Conservation (phyloP, 2,329 filamentous ascomycete species). For the Chaetomium strumarium region DNA sequence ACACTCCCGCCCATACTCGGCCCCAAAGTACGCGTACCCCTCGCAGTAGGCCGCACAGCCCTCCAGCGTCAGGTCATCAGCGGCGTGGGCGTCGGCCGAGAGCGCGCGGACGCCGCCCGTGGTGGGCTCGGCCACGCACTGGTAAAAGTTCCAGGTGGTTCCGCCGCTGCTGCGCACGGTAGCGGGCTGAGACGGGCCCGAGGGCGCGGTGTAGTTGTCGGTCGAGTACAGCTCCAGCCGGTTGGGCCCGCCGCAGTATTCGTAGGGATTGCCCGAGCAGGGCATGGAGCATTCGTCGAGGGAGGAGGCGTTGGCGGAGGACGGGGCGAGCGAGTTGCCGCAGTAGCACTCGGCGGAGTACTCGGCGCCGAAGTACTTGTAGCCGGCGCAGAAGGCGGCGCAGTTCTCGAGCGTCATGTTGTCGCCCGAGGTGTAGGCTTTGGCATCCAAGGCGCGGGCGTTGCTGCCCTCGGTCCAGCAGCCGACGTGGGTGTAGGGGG, state of each 20-base stretch:
- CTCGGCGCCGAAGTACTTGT: slow-evolving; percentile 45
- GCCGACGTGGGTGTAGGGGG: slow-evolving; percentile 39
- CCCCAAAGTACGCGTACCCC: slow-evolving; percentile 33
- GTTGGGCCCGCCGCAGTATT: slow-evolving; percentile 34
- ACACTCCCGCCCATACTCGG: slow-evolving; percentile 36
- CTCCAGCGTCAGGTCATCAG: slow-evolving; percentile 35
- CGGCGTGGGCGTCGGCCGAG: slow-evolving; percentile 25
- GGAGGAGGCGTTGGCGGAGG: slow-evolving; percentile 27
- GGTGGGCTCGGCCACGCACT: slow-evolving; percentile 35
- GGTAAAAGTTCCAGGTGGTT: slow-evolving; percentile 29
- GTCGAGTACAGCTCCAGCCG: slow-evolving; percentile 28
- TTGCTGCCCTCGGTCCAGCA: slow-evolving; percentile 43
- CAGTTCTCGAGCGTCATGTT: slow-evolving; percentile 45
- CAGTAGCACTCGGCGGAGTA: slow-evolving; percentile 48
- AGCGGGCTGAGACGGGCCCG: slow-evolving; percentile 29
- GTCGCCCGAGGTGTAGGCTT: slow-evolving; percentile 34
- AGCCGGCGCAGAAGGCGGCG: slow-evolving; percentile 39
- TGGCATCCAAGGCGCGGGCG: slow-evolving; percentile 37
- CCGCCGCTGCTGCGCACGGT: slow-evolving; percentile 24
- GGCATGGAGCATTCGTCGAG: slow-evolving; percentile 32
- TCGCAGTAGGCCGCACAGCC: slow-evolving; percentile 32
- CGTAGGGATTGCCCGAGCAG: slow-evolving; percentile 31
- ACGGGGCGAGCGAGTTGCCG: slow-evolving; percentile 35
- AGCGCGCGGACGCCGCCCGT: slow-evolving; percentile 31
- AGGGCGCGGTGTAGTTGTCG: slow-evolving; percentile 13